Base-by-base conservation (phyloP, 2,329 filamentous ascomycete species). In the Leptographium galeiforme region DNA sequence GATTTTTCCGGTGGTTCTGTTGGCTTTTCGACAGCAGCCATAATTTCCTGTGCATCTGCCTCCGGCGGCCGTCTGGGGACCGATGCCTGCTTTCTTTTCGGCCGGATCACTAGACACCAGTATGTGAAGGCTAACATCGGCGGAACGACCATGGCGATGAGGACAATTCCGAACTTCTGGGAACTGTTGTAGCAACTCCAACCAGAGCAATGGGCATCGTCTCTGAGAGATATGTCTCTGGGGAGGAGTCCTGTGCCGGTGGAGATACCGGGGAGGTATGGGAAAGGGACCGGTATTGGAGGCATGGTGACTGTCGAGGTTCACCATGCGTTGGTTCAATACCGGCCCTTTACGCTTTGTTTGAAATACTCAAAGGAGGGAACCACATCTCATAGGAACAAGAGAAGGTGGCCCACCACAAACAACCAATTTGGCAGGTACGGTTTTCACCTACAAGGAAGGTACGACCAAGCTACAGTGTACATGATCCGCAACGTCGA, bases 101-200 rank as follows among this genome's bases (percentile, higher is more conserved):
- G 57, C n/a, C 51, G 50, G 45, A 56, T 45, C 8, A 60, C 38
- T 7, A 54, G 19, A 44, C 63, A 68, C 61, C 66, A 72, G 40
- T 65, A 65, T 6, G 63, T 50, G 13, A 69, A 41, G 0, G 61
- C 55, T 3, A 71, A 43, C 13, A 65, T 55, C 5, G 58, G 57
- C 2, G 63, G 58, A 11, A 57, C 54, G 8, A 68, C 53, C 8
- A 67, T 53, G 14, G 64, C 59, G 54, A 66, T 68, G 54, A 69
- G 64, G 16, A 73, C 65, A 34, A 72, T 64, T 2, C 71, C 71
- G 25, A 65, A 66, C 38, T 70, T 63, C 45, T 70, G 62, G 0
- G 64, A 57, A 11, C 57, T 47, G 33, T 60, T 69, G n/a, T 73
- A 61, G 54, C 71, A 74, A 44, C 61, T 54, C 69, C 69, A 74